Evolutionary conservation across 2,329 filamentous ascomycete genomes (phyloP), one percentile per base, ranked within the genome.

Genomic region (Neofusicoccum kwambonambiense): DNA sequence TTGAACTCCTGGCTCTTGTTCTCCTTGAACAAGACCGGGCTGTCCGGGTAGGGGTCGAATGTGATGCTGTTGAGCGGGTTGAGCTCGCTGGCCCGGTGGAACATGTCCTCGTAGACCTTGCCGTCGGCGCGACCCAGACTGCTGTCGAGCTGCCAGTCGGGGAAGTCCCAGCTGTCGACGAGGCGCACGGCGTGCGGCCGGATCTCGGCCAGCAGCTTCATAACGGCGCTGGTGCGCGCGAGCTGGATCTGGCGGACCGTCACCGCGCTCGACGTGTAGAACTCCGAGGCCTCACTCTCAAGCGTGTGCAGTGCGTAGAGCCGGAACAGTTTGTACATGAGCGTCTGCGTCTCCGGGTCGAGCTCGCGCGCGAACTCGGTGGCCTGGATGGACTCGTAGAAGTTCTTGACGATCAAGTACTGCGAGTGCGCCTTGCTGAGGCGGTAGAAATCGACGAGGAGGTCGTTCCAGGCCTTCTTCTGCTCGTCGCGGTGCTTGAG

Each of bases 361-460:
- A 91, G 78, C 15, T 84, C 80, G 12, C 81, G 75, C n/a, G 77
- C 77, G 11, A 85, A 82, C 7, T 81, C 73, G 6, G 83, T 78
- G 4, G 82, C 81, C 42, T 87, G 85, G 19, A 94, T 85, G 1
- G 86, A 81, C 3, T 87, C 82, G 78, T 95, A 91, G 80, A 92
- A 93, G 80, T 88, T 90, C 82, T 90, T 92, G 68, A 92, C 89
- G 0, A 92, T 84, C 69, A 92, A 84, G 76, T 92, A 92, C 76
- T 93, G 89, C 0, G 88, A 89, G 74, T 91, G 89, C 0, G 90
- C 90, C 5, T 89, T 91, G 65, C 84, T 88, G 5, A 93, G 84
- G 49, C 89, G 87, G 84, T 89, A 91, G 79, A 93, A 92, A 77
- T 92, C 89, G 13, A 92, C 87, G 15, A 93, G 84, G 8, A 93